Evolutionary conservation across 2,329 filamentous ascomycete genomes (phyloP).

Genomic region (Talaromyces pinophilus): DNA sequence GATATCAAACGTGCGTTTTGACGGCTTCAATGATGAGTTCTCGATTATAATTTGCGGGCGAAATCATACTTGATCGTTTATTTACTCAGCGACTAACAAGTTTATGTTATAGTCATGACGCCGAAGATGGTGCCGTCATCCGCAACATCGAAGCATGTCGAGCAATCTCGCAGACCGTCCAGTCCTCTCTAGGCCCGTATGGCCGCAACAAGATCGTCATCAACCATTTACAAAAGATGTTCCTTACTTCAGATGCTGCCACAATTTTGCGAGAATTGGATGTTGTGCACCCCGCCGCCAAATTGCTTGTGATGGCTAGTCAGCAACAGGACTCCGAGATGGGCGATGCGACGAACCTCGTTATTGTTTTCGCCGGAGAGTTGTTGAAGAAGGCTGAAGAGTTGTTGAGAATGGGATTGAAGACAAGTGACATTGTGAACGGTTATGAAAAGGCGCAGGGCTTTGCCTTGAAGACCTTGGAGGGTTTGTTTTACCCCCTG

Average conservation of each 20-base stretch:
- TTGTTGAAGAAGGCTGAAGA: constrained; percentile 96
- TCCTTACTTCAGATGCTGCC: constrained; percentile 94
- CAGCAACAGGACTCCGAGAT: constrained; percentile 99
- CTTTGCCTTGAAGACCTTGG: constrained; percentile 79
- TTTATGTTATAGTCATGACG: constrained; percentile 73
- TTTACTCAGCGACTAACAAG: background rate
- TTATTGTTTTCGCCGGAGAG: constrained; percentile 94
- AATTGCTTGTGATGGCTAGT: constrained; percentile 96
- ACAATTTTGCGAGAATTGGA: constrained; percentile 97
- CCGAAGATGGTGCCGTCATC: constrained; percentile 97
- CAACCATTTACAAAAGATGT: constrained; percentile 99
- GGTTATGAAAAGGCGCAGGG: constrained; percentile 95
- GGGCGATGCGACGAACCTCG: constrained; percentile 96
- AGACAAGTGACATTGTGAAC: constrained; percentile 94
- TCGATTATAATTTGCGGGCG: too few species aligned
- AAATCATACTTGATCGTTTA: background rate
- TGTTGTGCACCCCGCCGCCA: constrained; percentile 96
- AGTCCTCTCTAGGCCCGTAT: constrained; percentile 95
- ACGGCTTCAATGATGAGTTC: background rate
- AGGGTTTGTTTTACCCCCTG: constrained; percentile 54
- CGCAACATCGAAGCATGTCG: constrained; percentile 99
- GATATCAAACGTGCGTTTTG: constrained; percentile 79
- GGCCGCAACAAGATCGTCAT: constrained; percentile 99
- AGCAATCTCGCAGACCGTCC: constrained; percentile 91
- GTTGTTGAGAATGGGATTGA: constrained; percentile 91